Evolutionary conservation across 768 basidiomycete species (phyloP).

Genomic region (Polyporus arcularius): DNA sequence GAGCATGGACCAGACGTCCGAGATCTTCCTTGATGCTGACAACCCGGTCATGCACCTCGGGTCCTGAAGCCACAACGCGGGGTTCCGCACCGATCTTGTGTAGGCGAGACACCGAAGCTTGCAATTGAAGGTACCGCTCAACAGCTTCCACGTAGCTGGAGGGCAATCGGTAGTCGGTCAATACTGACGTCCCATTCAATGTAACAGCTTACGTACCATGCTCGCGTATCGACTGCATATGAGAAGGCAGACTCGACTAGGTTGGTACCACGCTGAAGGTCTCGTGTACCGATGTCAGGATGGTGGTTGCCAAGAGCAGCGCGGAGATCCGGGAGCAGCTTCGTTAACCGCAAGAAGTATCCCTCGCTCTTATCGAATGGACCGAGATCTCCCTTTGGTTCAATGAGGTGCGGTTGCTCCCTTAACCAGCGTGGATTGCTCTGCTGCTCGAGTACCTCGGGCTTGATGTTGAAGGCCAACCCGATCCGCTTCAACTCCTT

Average conservation of each 20-base stretch:
- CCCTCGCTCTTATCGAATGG: slow-evolving; percentile 48
- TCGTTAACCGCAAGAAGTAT: slow-evolving; percentile 67
- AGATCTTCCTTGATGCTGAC: slow-evolving; percentile 28
- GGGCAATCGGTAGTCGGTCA: slow-evolving; percentile 28
- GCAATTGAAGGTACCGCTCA: slow-evolving; percentile 1
- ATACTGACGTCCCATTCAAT: background rate
- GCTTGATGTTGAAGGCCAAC: slow-evolving; percentile 68
- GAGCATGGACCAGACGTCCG: slow-evolving; percentile 29
- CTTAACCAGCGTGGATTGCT: slow-evolving; percentile 61
- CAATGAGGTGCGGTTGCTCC: slow-evolving; percentile 45
- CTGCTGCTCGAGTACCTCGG: slow-evolving; percentile 63
- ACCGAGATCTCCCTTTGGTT: background rate
- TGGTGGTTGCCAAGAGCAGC: slow-evolving; percentile 69
- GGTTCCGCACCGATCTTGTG: slow-evolving; percentile 9
- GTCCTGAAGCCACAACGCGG: slow-evolving; percentile 28
- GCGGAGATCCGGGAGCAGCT: slow-evolving; percentile 67
- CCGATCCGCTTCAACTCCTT: slow-evolving; percentile 86
- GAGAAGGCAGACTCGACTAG: slow-evolving; percentile 80
- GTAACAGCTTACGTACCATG: slow-evolving; percentile 50
- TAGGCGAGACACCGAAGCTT: slow-evolving; percentile 13
- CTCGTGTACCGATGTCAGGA: slow-evolving; percentile 81
- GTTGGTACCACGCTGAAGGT: slow-evolving; percentile 76
- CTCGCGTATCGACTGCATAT: slow-evolving; percentile 61
- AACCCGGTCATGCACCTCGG: slow-evolving; percentile 24
- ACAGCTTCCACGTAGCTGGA: slow-evolving; percentile 10